Evolutionary conservation across 139 green algal genomes (phyloP).

Genomic region (Marvania coccoides): DNA sequence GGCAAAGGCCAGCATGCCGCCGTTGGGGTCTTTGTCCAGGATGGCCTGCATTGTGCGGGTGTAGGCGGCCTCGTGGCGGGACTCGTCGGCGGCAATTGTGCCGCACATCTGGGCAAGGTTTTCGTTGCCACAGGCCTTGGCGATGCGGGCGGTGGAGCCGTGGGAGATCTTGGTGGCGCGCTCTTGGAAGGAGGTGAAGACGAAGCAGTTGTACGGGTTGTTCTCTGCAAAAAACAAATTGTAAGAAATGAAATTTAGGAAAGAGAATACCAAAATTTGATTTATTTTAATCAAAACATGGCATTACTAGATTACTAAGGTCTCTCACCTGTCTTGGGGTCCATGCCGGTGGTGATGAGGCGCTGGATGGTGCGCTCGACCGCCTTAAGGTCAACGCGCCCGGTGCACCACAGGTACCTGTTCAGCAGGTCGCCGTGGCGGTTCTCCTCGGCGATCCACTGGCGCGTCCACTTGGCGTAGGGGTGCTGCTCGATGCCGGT

Average conservation of each 20-base stretch:
- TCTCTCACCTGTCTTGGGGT: conserved; percentile 13
- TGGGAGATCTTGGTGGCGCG: conserved; percentile 93
- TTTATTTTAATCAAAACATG: too few relatives aligned
- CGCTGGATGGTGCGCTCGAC: conserved; percentile 86
- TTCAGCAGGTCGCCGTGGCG: conserved; percentile 97
- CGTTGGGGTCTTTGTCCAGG: conserved; percentile 77
- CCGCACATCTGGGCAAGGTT: conserved; percentile 78
- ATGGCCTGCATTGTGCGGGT: conserved; percentile 82
- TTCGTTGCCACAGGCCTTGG: conserved; percentile 79
- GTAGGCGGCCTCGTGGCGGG: conserved; percentile 95
- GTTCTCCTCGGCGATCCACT: conserved; percentile 98
- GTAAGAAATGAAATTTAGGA: too few relatives aligned
- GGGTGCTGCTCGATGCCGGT: conserved; percentile 38
- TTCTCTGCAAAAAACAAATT: too few relatives aligned
- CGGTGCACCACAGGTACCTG: conserved; percentile 73
- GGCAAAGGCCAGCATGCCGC: conserved; percentile 82
- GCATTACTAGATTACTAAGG: too few relatives aligned
- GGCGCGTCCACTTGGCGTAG: conserved; percentile 78
- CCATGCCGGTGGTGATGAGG: conserved; percentile 8
- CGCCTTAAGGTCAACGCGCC: conserved; percentile 42
- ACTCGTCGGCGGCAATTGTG: conserved; percentile 90
- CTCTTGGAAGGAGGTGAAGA: conserved; percentile 78
- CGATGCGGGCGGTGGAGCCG: conserved; percentile 87
- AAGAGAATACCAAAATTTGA: too few relatives aligned
- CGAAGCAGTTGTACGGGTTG: conserved; percentile 7